Evolutionary conservation across 2,329 filamentous ascomycete genomes (phyloP).

Genomic region (Phoma herbarum): DNA sequence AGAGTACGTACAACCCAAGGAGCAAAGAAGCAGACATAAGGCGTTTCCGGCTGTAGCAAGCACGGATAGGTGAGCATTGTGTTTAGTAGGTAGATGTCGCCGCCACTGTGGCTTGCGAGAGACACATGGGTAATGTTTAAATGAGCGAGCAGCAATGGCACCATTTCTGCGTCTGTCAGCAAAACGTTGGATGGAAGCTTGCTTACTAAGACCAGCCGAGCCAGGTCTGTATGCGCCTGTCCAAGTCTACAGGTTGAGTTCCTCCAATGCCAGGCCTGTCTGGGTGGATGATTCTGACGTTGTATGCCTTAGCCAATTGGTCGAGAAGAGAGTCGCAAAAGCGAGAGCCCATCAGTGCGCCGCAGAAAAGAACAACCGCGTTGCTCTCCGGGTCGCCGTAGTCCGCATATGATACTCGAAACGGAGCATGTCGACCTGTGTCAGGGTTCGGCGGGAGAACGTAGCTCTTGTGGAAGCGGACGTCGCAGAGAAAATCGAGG

Average conservation of each 20-base stretch:
- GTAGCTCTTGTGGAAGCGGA: slow-evolving; percentile 39
- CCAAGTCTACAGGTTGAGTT: slow-evolving; percentile 36
- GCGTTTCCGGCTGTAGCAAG: slow-evolving; percentile 37
- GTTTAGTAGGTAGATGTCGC: slow-evolving; percentile 43
- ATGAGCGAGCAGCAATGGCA: slow-evolving; percentile 40
- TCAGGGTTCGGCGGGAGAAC: slow-evolving; percentile 35
- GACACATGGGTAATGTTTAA: slow-evolving; percentile 43
- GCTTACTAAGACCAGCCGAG: slow-evolving; percentile 29
- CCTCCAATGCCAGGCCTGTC: slow-evolving; percentile 44
- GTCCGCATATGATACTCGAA: slow-evolving; percentile 43
- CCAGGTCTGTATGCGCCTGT: slow-evolving; percentile 38
- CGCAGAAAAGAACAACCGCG: slow-evolving; percentile 43
- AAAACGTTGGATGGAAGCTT: background rate
- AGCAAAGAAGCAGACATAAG: slow-evolving; percentile 44
- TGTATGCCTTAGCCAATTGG: slow-evolving; percentile 35
- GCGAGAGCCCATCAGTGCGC: slow-evolving; percentile 39
- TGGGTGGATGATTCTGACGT: slow-evolving; percentile 43
- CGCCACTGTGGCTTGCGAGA: slow-evolving; percentile 46
- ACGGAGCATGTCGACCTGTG: slow-evolving; percentile 26
- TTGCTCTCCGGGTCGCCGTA: slow-evolving; percentile 41
- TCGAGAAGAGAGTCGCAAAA: slow-evolving; percentile 40
- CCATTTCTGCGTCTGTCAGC: slow-evolving; percentile 37
- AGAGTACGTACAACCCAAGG: slow-evolving; percentile 36
- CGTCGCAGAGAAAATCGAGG: slow-evolving; percentile 42
- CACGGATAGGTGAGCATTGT: slow-evolving; percentile 38